Conservation (phyloP, 495 filamentous ascomycete genomes). For the Hypoxylon subgilvum region DNA sequence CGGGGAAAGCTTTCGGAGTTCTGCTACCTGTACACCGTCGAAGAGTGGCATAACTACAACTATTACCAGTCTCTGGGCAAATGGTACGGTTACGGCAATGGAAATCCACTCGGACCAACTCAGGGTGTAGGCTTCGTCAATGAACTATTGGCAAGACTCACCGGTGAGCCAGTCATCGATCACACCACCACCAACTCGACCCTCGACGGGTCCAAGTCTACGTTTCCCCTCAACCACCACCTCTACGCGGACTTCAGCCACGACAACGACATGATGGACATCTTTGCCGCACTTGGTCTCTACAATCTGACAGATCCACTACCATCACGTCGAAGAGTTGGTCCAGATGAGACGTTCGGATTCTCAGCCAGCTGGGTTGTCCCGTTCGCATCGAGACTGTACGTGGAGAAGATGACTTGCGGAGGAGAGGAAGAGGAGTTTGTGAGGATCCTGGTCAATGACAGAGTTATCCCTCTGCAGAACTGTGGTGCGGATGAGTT, state of each 20-base stretch:
- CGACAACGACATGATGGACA: constrained; percentile 79
- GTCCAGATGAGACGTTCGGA: constrained; percentile 54
- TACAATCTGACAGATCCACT: constrained; percentile 66
- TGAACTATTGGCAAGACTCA: constrained; percentile 82
- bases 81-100: constrained; percentile 78
- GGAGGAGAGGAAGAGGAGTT: constrained; percentile 56
- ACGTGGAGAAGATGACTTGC: constrained; percentile 86
- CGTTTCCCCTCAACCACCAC: constrained; percentile 69
- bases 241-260: constrained; percentile 89
- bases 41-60: constrained; percentile 77
- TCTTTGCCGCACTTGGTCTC: constrained; percentile 75
- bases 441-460: constrained; percentile 81
- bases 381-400: constrained; percentile 76
- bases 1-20: constrained; percentile 62
- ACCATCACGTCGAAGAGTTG: constrained; percentile 49
- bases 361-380: constrained; percentile 77
- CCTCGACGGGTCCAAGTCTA: constrained; percentile 62
- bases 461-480: constrained; percentile 73
- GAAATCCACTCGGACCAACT: constrained; percentile 76
- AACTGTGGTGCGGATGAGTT: constrained; percentile 69
- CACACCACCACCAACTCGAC: constrained; percentile 74
- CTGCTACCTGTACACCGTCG: constrained; percentile 70
- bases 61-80: constrained; percentile 78
- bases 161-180: constrained; percentile 67
- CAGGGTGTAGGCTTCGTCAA: constrained; percentile 86